These are phyloP conservation scores for Bryopsis sp. DNA, from an alignment of 139 green algal genomes.

Conservation along the genomic window DNA sequence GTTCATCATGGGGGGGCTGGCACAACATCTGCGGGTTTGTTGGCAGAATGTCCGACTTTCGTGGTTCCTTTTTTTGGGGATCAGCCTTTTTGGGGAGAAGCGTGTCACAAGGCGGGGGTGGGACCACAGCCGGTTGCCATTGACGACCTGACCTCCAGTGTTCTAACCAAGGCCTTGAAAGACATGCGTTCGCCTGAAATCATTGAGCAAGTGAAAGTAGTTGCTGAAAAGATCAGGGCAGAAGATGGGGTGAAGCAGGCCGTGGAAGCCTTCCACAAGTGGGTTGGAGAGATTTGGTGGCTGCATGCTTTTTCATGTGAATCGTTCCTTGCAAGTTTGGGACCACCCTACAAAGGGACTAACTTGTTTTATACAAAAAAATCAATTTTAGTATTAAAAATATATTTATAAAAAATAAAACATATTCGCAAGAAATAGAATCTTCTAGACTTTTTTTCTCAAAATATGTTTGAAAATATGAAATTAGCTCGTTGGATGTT, in stretches of 20 bases:
- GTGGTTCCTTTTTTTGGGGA: constrained; percentile 61
- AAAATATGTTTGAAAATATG: no score
- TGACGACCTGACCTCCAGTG: constrained; percentile 27
- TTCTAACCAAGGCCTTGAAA: constrained; percentile 32
- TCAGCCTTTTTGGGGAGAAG: constrained; percentile 56
- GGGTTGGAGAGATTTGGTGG: no score
- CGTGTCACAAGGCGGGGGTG: constrained; percentile 32
- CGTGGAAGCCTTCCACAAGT: neutral
- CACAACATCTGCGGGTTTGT: constrained; percentile 45
- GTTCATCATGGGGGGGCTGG: constrained; percentile 74
- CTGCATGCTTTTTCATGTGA: no score
- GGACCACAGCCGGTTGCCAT: constrained; percentile 53
- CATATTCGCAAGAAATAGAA: no score
- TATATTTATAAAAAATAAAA: no score
- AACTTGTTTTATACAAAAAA: no score
- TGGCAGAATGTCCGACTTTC: constrained; percentile 51
- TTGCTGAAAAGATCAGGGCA: neutral
- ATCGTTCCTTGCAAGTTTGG: no score
- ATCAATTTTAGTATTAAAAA: no score
- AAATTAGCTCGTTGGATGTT: no score
- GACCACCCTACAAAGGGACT: no score
- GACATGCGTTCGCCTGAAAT: neutral
- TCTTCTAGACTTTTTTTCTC: no score
- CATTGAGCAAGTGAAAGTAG: neutral
- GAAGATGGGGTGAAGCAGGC: neutral